A percentile compares a stretch with the other conserved stretches of the same genome.
phyloP scores from a whole-genome alignment of 2,329 filamentous ascomycete species.

The Apiospora hydei region DNA sequence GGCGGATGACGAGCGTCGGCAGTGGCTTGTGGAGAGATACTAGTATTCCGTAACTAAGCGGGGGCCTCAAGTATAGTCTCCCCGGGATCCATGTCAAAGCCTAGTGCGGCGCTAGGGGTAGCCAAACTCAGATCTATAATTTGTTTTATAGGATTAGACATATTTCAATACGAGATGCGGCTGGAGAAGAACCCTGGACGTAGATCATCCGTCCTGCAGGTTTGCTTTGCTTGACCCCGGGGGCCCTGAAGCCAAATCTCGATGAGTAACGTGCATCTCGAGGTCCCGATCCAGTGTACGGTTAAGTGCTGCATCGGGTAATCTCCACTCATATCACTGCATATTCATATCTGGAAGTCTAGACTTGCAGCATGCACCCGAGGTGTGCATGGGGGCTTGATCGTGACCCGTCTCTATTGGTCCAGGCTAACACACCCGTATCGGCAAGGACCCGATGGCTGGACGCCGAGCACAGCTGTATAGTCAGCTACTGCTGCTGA shows the following conservation, averaged over 20 bases:
- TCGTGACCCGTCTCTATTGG: not conserved
- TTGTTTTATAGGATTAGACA: too few species aligned
- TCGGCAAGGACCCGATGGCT: not conserved
- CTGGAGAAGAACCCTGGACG: not conserved
- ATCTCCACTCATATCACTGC: not conserved
- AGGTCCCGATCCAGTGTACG: not conserved
- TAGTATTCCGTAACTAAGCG: slow-evolving; percentile 37
- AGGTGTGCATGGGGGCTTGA: not conserved
- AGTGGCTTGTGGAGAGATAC: slow-evolving; percentile 73
- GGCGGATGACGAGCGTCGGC: slow-evolving; percentile 52
- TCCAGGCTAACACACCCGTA: not conserved
- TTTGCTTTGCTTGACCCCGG: not conserved
- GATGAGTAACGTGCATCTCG: not conserved
- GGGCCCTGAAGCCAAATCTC: not conserved
- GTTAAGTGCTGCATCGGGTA: too few species aligned
- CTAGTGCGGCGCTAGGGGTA: too few species aligned
- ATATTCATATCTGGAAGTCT: not conserved
- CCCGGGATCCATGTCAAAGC: too few species aligned
- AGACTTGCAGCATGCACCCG: not conserved
- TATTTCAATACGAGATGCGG: not conserved
- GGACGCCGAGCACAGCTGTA: not conserved
- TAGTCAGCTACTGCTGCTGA: not conserved
- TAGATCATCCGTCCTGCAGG: not conserved
- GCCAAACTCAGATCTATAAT: too few species aligned
- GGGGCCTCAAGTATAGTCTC: too few species aligned